Base-by-base conservation (phyloP, 192 early-diverging fungal species). In the Podochytrium sp. region DNA sequence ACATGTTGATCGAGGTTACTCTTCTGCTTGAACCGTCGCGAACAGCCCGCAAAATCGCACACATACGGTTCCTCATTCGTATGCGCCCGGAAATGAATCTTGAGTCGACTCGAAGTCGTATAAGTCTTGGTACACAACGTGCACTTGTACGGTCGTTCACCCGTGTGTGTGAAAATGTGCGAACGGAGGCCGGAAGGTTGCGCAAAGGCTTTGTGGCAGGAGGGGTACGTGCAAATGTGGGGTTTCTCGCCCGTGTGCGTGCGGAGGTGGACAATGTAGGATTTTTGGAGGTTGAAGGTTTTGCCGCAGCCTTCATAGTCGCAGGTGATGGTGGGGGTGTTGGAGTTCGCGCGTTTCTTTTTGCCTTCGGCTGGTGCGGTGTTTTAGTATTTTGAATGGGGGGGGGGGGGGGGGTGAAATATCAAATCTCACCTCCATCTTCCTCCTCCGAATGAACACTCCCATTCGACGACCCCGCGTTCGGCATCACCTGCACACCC, bases 201-300 rank as follows among this genome's bases (percentile, higher is more conserved):
- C 23, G 63, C 63, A 71, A 95, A 95, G 30, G 87, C 86, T 79
- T 92, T 91, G 69, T 88, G 87, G 78, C 93, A 95, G 65, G 90
- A 90, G 34, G 88, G 82, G 64, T 89, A 89, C 40, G 86, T 86
- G 79, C 93, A 95, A 25, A 82, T 81, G 74, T 93, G 90, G 3
- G 93, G 93, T 58, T 90, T 89, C 80, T 95, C 93, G 56, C 93
- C 93, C 1, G 93, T 95, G 76, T 95, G 93, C 4, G 90, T 93
- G 75, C 91, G 87, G 52, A 91, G 89, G 70, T 95, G 93, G 38
- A 69, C 66, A 41, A 56, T 69, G 53, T 69, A 91, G 86, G 4
- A 90, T 92, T 79, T 91, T 55, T 69, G 66, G 25, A 69, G 66
- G 27, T 5, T 69, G 66, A 69, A 69, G n/a, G n/a, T 38, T 55